Conservation (phyloP, 345 rosid species). For the Carallia brachiata region DNA sequence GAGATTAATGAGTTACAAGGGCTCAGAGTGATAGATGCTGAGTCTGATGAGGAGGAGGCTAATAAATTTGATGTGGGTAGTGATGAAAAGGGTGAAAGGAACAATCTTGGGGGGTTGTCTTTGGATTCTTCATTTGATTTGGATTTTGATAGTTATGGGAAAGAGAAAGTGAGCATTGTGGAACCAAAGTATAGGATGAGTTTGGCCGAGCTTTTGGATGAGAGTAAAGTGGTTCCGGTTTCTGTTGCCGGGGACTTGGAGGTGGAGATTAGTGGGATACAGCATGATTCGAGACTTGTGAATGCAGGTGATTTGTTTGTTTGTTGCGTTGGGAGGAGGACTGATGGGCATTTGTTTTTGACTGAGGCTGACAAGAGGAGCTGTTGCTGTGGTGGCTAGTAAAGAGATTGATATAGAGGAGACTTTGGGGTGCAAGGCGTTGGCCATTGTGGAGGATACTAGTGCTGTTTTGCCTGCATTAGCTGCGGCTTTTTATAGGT, state of each 20-base stretch:
- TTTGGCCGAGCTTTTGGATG: conserved; percentile 89
- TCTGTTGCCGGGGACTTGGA: conserved; percentile 86
- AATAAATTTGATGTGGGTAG: conserved; percentile 29
- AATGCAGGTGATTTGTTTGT: conserved; percentile 85
- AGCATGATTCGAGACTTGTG: conserved; percentile 84
- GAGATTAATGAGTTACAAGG: conserved; percentile 70
- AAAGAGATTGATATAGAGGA: conserved; percentile 89
- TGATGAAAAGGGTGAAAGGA: conserved; percentile 27
- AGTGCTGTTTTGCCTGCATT: conserved; percentile 68
- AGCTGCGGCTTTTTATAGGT: conserved; percentile 75
- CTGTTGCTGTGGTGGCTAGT: conserved; percentile 90
- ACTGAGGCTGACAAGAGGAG: conserved; percentile 96
- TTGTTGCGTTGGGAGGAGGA: conserved; percentile 67
- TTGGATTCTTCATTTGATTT: conserved; percentile 63
- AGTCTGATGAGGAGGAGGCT: conserved; percentile 27
- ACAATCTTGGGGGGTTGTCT: conserved; percentile 18
- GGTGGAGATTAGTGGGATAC: conserved; percentile 83
- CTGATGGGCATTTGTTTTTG: conserved; percentile 66
- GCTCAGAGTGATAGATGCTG: conserved; percentile 39
- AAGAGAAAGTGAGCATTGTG: conserved; percentile 48
- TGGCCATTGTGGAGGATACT: conserved; percentile 92
- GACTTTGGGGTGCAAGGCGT: conserved; percentile 84
- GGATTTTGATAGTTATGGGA: conserved; percentile 70
- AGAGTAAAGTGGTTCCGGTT: conserved; percentile 82
- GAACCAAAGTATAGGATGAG: conserved; percentile 79